Percentiles rank a stretch among this genome's conserved stretches.
Evolutionary conservation across 805 yeast species (phyloP).

Genomic region (Grigorovia humatica): DNA sequence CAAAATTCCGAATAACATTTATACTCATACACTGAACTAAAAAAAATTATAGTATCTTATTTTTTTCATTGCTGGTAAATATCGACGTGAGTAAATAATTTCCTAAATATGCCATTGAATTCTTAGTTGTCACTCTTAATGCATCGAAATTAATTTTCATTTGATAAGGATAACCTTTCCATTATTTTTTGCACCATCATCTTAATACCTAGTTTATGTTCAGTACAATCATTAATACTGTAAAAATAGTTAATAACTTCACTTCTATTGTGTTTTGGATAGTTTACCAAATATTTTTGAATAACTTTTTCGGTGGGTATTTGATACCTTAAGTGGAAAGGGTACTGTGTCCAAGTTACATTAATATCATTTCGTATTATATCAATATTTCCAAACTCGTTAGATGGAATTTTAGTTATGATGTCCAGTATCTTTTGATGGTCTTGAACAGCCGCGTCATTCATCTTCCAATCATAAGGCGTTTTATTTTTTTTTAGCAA

Average conservation of each 20-base stretch:
- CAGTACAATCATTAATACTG: slow-evolving; percentile 14
- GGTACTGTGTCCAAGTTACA: slow-evolving; percentile 36
- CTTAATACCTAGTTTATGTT: slow-evolving; percentile 19
- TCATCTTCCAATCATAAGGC: slow-evolving; percentile 43
- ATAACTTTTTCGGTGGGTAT: slow-evolving; percentile 66
- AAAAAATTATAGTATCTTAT: too few species aligned
- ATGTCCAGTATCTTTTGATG: not conserved
- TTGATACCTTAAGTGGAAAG: slow-evolving; percentile 42
- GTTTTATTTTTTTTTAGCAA: slow-evolving; percentile 46
- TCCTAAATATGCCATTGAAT: too few species aligned
- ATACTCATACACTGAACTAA: too few species aligned
- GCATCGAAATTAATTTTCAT: not conserved
- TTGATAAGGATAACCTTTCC: not conserved
- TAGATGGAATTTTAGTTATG: not conserved
- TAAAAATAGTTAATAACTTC: slow-evolving; percentile 59
- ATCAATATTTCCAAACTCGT: not conserved
- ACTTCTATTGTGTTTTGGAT: slow-evolving; percentile 48
- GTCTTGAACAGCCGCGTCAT: not conserved
- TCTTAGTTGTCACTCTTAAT: too few species aligned
- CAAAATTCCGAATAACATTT: not conserved
- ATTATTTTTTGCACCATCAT: not conserved
- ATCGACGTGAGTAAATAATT: too few species aligned
- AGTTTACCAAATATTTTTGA: slow-evolving; percentile 45
- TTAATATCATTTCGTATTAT: slow-evolving; percentile 13
- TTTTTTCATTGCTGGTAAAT: too few species aligned